Conservation (phyloP, 2,329 filamentous ascomycete species). For the Aureobasidium sp. region DNA sequence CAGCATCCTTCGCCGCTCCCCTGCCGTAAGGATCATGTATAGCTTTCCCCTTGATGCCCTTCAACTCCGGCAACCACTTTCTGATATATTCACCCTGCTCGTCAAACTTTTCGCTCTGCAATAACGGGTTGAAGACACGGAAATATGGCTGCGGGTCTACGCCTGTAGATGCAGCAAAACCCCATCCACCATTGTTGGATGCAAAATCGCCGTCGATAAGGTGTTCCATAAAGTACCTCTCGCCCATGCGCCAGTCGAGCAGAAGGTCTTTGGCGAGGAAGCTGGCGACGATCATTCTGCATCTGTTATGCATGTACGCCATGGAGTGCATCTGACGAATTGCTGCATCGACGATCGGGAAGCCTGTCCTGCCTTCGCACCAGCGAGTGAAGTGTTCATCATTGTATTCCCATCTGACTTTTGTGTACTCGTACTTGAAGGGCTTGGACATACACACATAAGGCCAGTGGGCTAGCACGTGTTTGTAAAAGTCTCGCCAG, state of each 20-base stretch:
- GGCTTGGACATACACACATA: slow-evolving; percentile 72
- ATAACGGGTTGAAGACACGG: slow-evolving; percentile 75
- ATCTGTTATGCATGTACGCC: slow-evolving; percentile 75
- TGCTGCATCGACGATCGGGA: slow-evolving; percentile 75
- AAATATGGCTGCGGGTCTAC: slow-evolving; percentile 88
- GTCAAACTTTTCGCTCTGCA: slow-evolving; percentile 84
- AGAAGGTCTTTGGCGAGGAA: slow-evolving; percentile 75
- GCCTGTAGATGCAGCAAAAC: slow-evolving; percentile 57
- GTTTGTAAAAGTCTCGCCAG: slow-evolving; percentile 83
- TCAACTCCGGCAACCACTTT: slow-evolving; percentile 72
- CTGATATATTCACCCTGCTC: slow-evolving; percentile 69
- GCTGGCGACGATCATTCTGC: slow-evolving; percentile 74
- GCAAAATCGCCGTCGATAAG: slow-evolving; percentile 74
- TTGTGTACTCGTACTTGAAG: slow-evolving; percentile 76
- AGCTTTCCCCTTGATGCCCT: slow-evolving; percentile 52
- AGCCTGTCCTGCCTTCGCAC: slow-evolving; percentile 66
- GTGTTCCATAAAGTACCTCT: slow-evolving; percentile 74
- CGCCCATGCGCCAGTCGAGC: slow-evolving; percentile 75
- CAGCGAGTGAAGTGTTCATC: slow-evolving; percentile 60
- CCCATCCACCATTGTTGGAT: slow-evolving; percentile 66
- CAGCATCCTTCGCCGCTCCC: slow-evolving; percentile 49
- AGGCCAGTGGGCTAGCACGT: slow-evolving; percentile 78
- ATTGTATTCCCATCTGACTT: slow-evolving; percentile 76
- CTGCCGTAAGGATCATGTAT: slow-evolving; percentile 74
- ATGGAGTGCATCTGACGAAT: slow-evolving; percentile 66